Base-by-base conservation (phyloP, 331 rosid genomes). In the Malus hybrid region DNA sequence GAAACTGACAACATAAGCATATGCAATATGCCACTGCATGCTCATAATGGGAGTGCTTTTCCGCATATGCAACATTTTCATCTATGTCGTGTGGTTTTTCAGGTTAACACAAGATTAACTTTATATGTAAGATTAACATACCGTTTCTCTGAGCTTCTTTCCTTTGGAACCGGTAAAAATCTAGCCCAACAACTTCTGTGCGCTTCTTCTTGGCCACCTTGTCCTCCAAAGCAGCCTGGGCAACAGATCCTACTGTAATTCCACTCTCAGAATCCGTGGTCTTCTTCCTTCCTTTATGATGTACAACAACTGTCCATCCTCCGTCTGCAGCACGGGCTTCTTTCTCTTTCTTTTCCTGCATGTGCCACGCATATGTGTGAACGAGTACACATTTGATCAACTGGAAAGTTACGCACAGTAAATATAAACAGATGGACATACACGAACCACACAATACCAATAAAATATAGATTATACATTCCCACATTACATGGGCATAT, bases 91-190 rank as follows among this genome's bases (percentile, higher is more conserved):
- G 33, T 20, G 11, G 15, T 32, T 55, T 39, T 52, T 56, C 66
- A 18, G 77, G 42, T 73, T 10, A 73, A 24, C 13, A 3, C 6
- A 16, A 58, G n/a, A 14, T 7, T 14, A 55, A 29, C 13, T 14
- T 46, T 15, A 26, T 33, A 70, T n/a, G 39, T 4, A 73, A 72
- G 28, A 67, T 7, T 16, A 63, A 66, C 84, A 60, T 87, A 90
- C 97, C 98, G 52, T 86, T 89, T 81, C 98, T 89, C 73, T 90
- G 90, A 44, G 95, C 95, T 82, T 93, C 97, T 82, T 82, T 90
- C 78, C 88, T 89, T 70, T 93, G 98, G 77, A 93, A 93, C 44
- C 98, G 90, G 79, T 93, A 93, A 85, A 93, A 90, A 80, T 93
- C 89, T 46, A 68, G 82, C 56, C 88, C 91, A 44, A 87, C 88